These are phyloP conservation scores for Ulota crispa DNA, from an alignment of 225 moss, liverwort and hornwort species.

Conservation along the genomic window DNA sequence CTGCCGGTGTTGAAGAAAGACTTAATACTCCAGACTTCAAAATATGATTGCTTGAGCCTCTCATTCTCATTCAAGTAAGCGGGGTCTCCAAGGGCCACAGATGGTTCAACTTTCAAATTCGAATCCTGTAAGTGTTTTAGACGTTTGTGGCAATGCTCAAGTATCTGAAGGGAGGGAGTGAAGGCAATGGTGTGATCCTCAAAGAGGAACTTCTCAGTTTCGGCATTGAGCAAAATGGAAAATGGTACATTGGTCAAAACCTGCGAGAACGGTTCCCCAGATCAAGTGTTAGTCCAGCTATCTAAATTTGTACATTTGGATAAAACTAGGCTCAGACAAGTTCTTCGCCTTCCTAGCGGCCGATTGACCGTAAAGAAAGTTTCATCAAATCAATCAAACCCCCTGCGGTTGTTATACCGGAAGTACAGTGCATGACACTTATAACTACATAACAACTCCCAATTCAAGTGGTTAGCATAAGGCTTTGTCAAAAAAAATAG, in stretches of 20 bases:
- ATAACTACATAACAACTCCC: no score
- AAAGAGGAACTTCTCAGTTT: constrained; percentile 27
- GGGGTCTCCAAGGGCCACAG: constrained; percentile 37
- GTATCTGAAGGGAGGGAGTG: constrained; percentile 28
- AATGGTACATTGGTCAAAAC: constrained; percentile 30
- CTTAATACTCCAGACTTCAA: not conserved
- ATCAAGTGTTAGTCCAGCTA: not conserved
- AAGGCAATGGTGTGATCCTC: constrained; percentile 29
- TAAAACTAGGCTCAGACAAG: not conserved
- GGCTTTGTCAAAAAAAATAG: no score
- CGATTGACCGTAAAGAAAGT: not conserved
- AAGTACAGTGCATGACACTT: no score
- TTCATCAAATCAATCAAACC: not conserved
- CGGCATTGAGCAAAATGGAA: constrained; percentile 12
- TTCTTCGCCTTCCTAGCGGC: not conserved
- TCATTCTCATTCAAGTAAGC: not conserved
- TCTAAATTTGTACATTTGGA: not conserved
- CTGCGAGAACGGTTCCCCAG: not conserved
- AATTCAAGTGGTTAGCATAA: no score
- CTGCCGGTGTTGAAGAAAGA: not conserved
- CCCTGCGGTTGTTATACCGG: no score
- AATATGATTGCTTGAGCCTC: not conserved
- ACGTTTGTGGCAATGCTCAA: constrained; percentile 11
- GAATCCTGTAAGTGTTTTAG: not conserved
- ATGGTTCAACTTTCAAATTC: constrained; percentile 2